Evolutionary conservation across 1,284 basidiomycete genomes (phyloP), one percentile per base, ranked within the genome.

Genomic region (Hymenochaete sp.): DNA sequence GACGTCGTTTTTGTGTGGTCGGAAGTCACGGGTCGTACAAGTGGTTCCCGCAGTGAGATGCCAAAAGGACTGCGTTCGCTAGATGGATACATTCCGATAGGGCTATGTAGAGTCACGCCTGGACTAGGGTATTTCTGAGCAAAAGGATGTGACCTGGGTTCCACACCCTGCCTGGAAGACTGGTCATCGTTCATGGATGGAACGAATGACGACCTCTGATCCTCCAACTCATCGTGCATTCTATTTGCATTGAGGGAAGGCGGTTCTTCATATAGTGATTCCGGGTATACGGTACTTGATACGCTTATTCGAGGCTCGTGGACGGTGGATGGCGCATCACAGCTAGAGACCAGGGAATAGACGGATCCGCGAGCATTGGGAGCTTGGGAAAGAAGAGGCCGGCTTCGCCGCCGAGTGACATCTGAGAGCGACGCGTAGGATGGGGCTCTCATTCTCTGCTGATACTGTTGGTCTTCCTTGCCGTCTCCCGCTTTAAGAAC

Each of bases 271-370:
- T 55, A 53, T 21, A 61, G 59, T 38, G 61, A 59, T 25, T 57
- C 46, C 24, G 62, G 61, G 50, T 71, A 72, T 49, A 71, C 62
- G 13, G 70, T 67, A 51, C 64, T 68, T 10, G 69, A 68, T 45
- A 73, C 68, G 54, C 66, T 67, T 51, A 71, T 67, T 44, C 67
- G 63, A 31, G 58, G 56, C 45, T 70, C 61, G 48, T 55, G 58
- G n/a, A 56, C 42, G 14, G 62, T 60, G n/a, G 64, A 65, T 3
- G 67, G 56, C 13, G 66, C 62, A 10, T 59, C 60, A 51, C 59
- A 55, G 35, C 64, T 64, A 37, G 62, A 61, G 24, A 57, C 58
- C 31, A 45, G 36, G 2, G 59, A 55, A 48, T 41, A 56, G 29
- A 51, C 40, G 19, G 51, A 50, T 22, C 52, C 47, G 26, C 51